Conservation (phyloP, 352 stramenopile species). For the Globisporangium cystogenes region DNA sequence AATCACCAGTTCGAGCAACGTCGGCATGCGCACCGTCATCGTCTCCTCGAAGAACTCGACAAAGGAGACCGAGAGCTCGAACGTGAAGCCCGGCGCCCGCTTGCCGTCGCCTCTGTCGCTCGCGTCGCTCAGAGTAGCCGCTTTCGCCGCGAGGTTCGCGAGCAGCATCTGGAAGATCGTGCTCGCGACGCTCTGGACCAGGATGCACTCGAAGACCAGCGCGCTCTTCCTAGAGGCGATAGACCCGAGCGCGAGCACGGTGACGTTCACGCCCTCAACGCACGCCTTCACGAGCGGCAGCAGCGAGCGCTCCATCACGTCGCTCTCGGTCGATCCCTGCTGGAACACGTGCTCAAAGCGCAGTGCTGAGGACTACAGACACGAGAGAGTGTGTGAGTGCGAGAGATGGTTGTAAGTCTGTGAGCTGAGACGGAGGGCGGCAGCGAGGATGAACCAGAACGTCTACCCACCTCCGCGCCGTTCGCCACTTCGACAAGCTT, state of each 20-base stretch:
- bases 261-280: constrained; percentile 48
- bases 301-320: constrained; percentile 43
- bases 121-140: constrained; percentile 4
- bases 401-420: neutral
- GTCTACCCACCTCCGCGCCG: neutral
- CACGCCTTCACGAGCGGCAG: constrained; percentile 30
- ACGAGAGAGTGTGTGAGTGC: neutral
- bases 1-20: neutral
- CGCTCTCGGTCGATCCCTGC: constrained; percentile 21
- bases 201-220: constrained; percentile 30
- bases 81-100: constrained; percentile 15
- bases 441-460: neutral
- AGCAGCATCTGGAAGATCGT: constrained; percentile 31
- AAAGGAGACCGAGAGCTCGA: constrained; percentile 36
- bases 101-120: neutral
- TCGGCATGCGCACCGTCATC: constrained; percentile 21
- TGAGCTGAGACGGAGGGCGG: neutral
- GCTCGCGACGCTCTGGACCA: constrained; percentile 21
- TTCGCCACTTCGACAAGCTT: neutral
- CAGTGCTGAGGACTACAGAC: constrained; percentile 18
- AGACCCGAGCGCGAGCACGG: constrained; percentile 37
- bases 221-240: constrained; percentile 25
- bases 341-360: constrained; percentile 39
- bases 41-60: constrained; percentile 53
- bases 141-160: constrained; percentile 24